phyloP scores from a whole-genome alignment of 1,284 basidiomycete species.

The Athelia sp. region DNA sequence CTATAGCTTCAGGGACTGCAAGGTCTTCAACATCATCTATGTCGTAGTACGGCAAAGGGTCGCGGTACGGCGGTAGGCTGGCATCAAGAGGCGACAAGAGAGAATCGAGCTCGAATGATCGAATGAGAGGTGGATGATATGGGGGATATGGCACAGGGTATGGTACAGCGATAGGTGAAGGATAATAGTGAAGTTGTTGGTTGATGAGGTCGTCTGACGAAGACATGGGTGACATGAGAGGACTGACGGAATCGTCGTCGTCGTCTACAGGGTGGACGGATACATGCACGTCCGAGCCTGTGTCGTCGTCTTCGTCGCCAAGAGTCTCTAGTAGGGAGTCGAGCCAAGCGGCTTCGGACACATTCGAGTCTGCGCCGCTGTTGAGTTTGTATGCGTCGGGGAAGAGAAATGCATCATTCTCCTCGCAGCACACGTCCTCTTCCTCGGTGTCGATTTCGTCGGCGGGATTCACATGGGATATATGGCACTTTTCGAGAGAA shows the following conservation, averaged over 20 bases:
- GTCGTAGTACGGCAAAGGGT: constrained; percentile 57
- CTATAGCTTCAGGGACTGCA: constrained; percentile 71
- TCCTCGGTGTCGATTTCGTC: constrained; percentile 35
- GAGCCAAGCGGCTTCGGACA: constrained; percentile 72
- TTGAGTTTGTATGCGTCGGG: constrained; percentile 64
- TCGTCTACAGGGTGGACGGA: constrained; percentile 43
- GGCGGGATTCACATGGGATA: constrained; percentile 35
- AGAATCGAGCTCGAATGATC: constrained; percentile 31
- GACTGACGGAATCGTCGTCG: constrained; percentile 53
- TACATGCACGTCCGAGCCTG: constrained; percentile 36
- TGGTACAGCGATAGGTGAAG: constrained; percentile 43
- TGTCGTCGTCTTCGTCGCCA: constrained; percentile 52
- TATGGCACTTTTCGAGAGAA: constrained; percentile 32
- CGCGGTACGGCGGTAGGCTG: constrained; percentile 38
- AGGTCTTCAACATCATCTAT: constrained; percentile 60
- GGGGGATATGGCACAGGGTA: constrained; percentile 66
- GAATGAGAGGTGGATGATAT: constrained; percentile 49
- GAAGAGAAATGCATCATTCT: constrained; percentile 67
- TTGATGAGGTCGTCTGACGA: constrained; percentile 66
- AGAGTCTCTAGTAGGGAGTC: constrained; percentile 71
- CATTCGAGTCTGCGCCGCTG: constrained; percentile 26
- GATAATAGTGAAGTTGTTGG: constrained; percentile 40
- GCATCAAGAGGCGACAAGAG: constrained; percentile 37
- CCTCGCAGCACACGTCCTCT: constrained; percentile 34
- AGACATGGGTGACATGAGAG: constrained; percentile 59